Base-by-base conservation (phyloP, 78 protist species). In the Polysphondylium violaceum region DNA sequence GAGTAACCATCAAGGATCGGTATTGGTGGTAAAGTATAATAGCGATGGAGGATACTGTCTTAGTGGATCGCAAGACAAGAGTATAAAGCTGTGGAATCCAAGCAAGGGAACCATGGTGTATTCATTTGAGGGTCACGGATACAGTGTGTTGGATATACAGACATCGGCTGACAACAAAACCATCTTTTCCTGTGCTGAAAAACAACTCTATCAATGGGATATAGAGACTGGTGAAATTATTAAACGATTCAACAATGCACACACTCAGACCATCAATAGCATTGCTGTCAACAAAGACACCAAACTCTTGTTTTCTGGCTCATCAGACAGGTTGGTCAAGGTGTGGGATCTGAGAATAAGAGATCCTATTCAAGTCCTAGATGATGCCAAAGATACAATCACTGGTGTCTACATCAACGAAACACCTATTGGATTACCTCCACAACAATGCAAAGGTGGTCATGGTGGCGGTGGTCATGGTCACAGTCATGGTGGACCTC, bases 201-300 rank as follows among this genome's bases (percentile, higher is more conserved):
- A 76, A 50, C 94, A 88, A 60, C 44, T 88, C 21, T 88, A 72
- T 67, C 86, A 78, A 50, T 88, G 94, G 94, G 94, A 88, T 68
- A 56, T 88, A n/a, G n/a, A 77, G 38, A 65, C 41, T 19, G 94
- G 94, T 50, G 61, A 71, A 29, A 44, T 51, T 0, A 25, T 88
- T 9, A 76, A 87, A 74, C 43, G 73, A 41, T 88, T 88, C 36
- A 76, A 75, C 31, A 81, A 71, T 74, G 60, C 72, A 27, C 88
- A 76, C 56, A 40, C 72, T 12, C 71, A 69, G 75, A 88, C 74
- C 14, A 88, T 88, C 7, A 88, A 65, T 53, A 33, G 71, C 9
- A 64, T 88, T 23, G 86, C 77, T n/a, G 44, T 88, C 2, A 88
- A 88, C 55, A 53, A 27, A 14, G 87, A 76, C 67, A 23, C 31